Conservation (phyloP, 768 basidiomycete species). For the Candolleomyces eurysporus region DNA sequence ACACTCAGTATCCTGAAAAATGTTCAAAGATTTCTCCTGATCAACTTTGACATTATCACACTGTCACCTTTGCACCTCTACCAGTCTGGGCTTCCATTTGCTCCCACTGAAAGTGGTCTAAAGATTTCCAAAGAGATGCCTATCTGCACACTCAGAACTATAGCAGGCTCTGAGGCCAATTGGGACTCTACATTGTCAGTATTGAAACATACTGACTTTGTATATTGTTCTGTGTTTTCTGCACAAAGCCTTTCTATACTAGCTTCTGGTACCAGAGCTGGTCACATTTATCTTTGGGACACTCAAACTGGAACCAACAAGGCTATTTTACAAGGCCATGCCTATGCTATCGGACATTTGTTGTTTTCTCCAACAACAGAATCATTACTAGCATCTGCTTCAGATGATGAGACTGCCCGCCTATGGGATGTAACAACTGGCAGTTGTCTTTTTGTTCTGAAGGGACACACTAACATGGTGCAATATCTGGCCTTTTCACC, state of each 20-base stretch:
- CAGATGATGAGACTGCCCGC: background rate
- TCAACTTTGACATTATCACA: background rate
- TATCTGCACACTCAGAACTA: background rate
- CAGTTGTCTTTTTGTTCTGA: background rate
- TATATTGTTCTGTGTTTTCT: background rate
- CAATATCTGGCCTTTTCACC: background rate
- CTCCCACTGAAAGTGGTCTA: background rate
- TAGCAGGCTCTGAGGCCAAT: background rate
- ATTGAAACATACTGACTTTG: background rate
- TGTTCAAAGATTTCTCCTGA: background rate
- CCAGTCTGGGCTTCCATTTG: background rate
- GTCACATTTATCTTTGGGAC: background rate
- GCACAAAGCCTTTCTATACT: background rate
- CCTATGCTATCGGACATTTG: background rate
- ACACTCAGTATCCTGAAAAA: background rate
- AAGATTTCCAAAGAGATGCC: background rate
- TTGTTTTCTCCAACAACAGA: background rate
- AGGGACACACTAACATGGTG: background rate
- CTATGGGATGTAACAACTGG: background rate
- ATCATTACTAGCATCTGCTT: background rate
- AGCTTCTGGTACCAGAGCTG: background rate
- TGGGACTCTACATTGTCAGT: background rate
- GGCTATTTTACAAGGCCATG: background rate
- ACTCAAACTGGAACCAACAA: background rate
- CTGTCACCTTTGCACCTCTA: background rate